Evolutionary conservation across 352 stramenopile species (phyloP).

Genomic region (Hyaloperonospora brassicae): DNA sequence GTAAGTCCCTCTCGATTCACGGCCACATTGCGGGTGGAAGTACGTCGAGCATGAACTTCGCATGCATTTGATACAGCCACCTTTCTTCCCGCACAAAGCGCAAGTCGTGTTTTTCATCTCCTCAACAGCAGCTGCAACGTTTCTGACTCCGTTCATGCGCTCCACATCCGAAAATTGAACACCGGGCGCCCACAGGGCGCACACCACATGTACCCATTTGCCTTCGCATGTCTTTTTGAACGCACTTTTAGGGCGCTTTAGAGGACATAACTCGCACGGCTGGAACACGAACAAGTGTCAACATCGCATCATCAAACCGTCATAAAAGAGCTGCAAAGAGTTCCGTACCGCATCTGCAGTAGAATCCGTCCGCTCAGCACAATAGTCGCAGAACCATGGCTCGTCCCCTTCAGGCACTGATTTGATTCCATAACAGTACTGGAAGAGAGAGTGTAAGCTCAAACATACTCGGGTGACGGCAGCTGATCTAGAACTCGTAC

Average conservation of each 20-base stretch:
- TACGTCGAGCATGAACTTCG: conserved; percentile 52
- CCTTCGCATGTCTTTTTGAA: conserved; percentile 81
- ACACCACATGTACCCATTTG: conserved; percentile 83
- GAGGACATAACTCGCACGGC: conserved; percentile 69
- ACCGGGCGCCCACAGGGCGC: conserved; percentile 76
- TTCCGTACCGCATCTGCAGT: conserved; percentile 42
- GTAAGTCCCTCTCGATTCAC: conserved; percentile 66
- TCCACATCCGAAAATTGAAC: conserved; percentile 83
- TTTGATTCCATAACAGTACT: conserved; percentile 86
- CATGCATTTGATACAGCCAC: conserved; percentile 83
- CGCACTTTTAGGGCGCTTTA: conserved; percentile 55
- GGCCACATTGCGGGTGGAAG: conserved; percentile 81
- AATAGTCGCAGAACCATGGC: conserved; percentile 84
- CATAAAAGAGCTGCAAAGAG: not conserved
- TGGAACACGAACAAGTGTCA: conserved; percentile 21
- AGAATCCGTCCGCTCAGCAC: conserved; percentile 33
- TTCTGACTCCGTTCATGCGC: conserved; percentile 71
- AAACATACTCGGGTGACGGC: not conserved
- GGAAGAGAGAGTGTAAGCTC: conserved; percentile 1
- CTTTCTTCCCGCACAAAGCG: conserved; percentile 50
- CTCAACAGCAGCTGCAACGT: conserved; percentile 57
- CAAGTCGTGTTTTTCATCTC: conserved; percentile 60
- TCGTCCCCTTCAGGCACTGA: conserved; percentile 70
- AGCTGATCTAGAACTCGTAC: conserved; percentile 21
- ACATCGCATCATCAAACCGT: not conserved